These are phyloP conservation scores for Talaromyces nanjingensis DNA, from an alignment of 495 filamentous ascomycete genomes.

Conservation along the genomic window DNA sequence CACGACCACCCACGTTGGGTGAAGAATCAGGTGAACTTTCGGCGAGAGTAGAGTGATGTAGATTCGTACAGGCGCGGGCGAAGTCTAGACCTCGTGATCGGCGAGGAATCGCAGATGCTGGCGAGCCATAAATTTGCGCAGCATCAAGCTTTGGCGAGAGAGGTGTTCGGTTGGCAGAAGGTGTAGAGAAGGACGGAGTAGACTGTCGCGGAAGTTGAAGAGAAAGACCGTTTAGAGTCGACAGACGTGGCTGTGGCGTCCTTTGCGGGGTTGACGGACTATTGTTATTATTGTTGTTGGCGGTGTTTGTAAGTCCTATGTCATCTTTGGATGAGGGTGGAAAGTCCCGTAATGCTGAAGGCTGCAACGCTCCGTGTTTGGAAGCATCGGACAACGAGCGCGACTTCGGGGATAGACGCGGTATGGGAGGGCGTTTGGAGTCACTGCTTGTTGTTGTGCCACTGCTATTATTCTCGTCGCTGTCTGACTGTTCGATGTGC, in stretches of 20 bases:
- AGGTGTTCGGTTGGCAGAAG: constrained; percentile 56
- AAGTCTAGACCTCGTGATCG: constrained; percentile 86
- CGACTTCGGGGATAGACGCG: constrained; percentile 28
- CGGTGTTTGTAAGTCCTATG: constrained; percentile 40
- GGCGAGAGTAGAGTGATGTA: constrained; percentile 92
- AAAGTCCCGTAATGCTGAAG: constrained; percentile 24
- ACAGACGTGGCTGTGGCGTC: constrained; percentile 44
- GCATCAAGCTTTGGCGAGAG: constrained; percentile 82
- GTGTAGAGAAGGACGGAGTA: constrained; percentile 40
- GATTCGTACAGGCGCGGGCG: constrained; percentile 85
- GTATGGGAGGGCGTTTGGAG: constrained; percentile 5
- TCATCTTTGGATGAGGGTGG: constrained; percentile 68
- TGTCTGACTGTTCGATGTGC: constrained; percentile 9
- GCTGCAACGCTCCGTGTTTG: constrained; percentile 21
- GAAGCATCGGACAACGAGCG: constrained; percentile 40
- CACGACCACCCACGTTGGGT: constrained; percentile 72
- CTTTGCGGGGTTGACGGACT: constrained; percentile 52
- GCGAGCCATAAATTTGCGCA: constrained; percentile 74
- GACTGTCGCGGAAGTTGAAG: constrained; percentile 56
- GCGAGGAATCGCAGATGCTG: constrained; percentile 75
- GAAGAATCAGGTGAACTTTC: constrained; percentile 92
- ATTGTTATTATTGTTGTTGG: constrained; percentile 37
- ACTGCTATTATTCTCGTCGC: constrained; percentile 8
- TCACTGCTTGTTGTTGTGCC: neutral
- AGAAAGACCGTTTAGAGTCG: constrained; percentile 54